Evolutionary conservation across 805 yeast species (phyloP).

Genomic region (Cyberlindnera americana): DNA sequence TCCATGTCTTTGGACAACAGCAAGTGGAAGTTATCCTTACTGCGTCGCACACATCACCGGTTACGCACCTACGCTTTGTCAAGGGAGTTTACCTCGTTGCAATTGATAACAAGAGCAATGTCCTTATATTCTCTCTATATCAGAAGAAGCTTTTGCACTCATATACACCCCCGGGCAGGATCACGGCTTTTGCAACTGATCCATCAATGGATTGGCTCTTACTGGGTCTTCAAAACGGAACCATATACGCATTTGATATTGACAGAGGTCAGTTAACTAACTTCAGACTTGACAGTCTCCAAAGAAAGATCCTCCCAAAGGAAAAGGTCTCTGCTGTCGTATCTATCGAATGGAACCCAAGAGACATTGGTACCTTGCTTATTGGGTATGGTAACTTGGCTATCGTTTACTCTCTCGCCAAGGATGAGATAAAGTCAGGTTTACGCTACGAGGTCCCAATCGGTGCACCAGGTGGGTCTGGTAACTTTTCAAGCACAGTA

Average conservation of each 20-base stretch:
- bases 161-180: constrained; percentile 58
- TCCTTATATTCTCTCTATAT: constrained; percentile 68
- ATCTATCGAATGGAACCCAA: constrained; percentile 76
- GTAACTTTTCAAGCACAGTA: constrained; percentile 25
- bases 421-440: constrained; percentile 50
- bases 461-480: constrained; percentile 71
- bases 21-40: constrained; percentile 69
- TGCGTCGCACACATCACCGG: constrained; percentile 45
- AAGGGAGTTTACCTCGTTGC: constrained; percentile 81
- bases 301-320: constrained; percentile 53
- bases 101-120: constrained; percentile 54
- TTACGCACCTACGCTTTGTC: constrained; percentile 59
- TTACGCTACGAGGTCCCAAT: constrained; percentile 62
- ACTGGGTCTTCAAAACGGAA: constrained; percentile 77
- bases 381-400: constrained; percentile 71
- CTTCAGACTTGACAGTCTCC: constrained; percentile 66
- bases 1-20: constrained; percentile 81
- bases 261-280: constrained; percentile 71
- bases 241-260: constrained; percentile 68
- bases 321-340: constrained; percentile 62
- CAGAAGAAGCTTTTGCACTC: constrained; percentile 57
- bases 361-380: constrained; percentile 78
- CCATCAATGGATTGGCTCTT: constrained; percentile 87
- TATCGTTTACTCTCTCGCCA: constrained; percentile 62
- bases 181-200: constrained; percentile 72